Evolutionary conservation across 306 rosid genomes (phyloP).

Genomic region (Coriaria nepalensis): DNA sequence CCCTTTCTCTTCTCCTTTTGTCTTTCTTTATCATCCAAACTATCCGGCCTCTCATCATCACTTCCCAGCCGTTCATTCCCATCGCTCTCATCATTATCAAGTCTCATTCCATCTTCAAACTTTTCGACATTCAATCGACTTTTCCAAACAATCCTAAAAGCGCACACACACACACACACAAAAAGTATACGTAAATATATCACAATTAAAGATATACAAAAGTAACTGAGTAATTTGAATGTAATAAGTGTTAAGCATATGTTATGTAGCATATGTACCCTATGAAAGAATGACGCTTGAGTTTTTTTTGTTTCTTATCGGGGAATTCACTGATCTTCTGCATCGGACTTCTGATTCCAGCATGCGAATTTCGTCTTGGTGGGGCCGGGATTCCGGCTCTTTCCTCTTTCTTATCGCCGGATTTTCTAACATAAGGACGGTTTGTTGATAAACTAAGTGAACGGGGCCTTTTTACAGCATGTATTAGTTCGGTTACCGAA

Average conservation of each 20-base stretch:
- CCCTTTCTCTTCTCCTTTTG: conserved; percentile 86
- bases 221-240: too few species aligned
- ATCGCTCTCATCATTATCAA: conserved; percentile 18
- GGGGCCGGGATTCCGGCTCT: conserved; percentile 24
- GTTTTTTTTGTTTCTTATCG: conserved; percentile 49
- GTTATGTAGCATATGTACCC: conserved; percentile 31
- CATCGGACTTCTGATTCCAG: conserved; percentile 35
- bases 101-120: conserved; percentile 16
- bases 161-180: too few species aligned
- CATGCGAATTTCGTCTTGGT: conserved; percentile 30
- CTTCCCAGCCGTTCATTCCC: conserved; percentile 29
- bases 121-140: conserved; percentile 35
- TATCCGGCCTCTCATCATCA: conserved; percentile 41
- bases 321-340: conserved; percentile 57
- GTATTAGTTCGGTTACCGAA: conserved; percentile 56
- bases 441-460: conserved; percentile 67
- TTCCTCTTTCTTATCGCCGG: conserved; percentile 27
- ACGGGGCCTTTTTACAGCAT: conserved; percentile 77
- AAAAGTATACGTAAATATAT: too few species aligned
- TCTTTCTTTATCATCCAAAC: conserved; percentile 42
- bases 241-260: too few species aligned
- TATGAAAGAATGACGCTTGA: conserved; percentile 61
- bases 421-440: conserved; percentile 43
- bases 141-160: conserved; percentile 46
- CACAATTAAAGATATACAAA: too few species aligned